phyloP scores from a whole-genome alignment of 2,329 filamentous ascomycete species.

The Aureobasidium mangrovei region DNA sequence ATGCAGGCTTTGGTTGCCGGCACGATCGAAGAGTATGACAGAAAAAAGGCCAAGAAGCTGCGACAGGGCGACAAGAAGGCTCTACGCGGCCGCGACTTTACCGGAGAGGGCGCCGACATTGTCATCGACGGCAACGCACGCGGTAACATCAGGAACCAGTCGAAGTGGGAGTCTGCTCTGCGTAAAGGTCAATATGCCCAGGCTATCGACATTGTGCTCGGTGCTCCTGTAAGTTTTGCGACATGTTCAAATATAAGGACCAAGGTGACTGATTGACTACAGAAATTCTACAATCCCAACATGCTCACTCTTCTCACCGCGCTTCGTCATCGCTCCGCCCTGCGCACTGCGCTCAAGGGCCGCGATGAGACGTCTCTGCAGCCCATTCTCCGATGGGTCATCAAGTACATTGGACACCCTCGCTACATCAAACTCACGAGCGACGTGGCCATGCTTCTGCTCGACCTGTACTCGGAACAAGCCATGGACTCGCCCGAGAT shows the following conservation, averaged over 20 bases:
- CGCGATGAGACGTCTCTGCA: slow-evolving; percentile 74
- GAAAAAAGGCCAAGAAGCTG: slow-evolving; percentile 53
- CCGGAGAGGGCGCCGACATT: slow-evolving; percentile 78
- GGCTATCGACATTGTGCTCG: slow-evolving; percentile 71
- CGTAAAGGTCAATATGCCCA: slow-evolving; percentile 67
- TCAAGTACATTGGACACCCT: slow-evolving; percentile 71
- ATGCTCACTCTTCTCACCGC: slow-evolving; percentile 72
- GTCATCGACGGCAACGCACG: slow-evolving; percentile 70
- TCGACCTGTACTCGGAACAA: slow-evolving; percentile 82
- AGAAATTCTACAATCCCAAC: slow-evolving; percentile 26
- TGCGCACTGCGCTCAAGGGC: slow-evolving; percentile 68
- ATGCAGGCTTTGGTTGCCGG: slow-evolving; percentile 76
- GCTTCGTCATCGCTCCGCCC: slow-evolving; percentile 76
- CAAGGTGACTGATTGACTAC: background rate
- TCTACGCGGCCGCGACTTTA: slow-evolving; percentile 62
- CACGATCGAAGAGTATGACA: slow-evolving; percentile 67
- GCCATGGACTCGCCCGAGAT: slow-evolving; percentile 62
- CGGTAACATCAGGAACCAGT: slow-evolving; percentile 54
- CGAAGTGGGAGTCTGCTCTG: slow-evolving; percentile 73
- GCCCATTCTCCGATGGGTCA: slow-evolving; percentile 76
- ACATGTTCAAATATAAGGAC: background rate
- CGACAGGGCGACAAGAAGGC: slow-evolving; percentile 54
- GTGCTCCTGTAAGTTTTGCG: slow-evolving; percentile 19
- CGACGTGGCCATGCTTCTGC: slow-evolving; percentile 69
- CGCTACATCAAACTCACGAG: slow-evolving; percentile 72